Conservation (phyloP, 208 protist genomes). For the Acanthamoeba royreba region DNA sequence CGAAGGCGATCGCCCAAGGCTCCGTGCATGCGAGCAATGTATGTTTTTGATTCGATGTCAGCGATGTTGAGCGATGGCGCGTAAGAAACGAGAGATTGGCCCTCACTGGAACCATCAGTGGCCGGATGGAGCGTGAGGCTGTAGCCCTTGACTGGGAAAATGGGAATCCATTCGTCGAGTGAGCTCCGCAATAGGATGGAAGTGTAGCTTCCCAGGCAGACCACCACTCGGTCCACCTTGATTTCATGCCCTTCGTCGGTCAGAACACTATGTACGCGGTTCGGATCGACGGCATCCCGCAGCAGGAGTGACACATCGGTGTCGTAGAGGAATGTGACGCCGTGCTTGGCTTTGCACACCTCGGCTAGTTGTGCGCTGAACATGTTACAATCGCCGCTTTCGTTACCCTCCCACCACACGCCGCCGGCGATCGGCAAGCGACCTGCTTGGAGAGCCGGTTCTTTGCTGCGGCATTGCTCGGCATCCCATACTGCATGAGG, state of each 20-base stretch:
- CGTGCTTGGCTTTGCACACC: not conserved
- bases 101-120: no score
- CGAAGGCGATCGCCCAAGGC: not conserved
- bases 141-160: conserved; percentile 4
- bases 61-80: conserved; percentile 18
- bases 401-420: not conserved
- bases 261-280: not conserved
- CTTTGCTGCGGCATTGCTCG: not conserved
- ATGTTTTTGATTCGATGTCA: conserved; percentile 10
- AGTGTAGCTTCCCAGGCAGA: conserved; percentile 37
- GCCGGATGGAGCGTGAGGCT: conserved; percentile 34
- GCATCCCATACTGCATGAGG: not conserved
- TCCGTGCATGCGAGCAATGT: not conserved
- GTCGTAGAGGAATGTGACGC: conserved; percentile 22
- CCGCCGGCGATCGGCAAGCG: not conserved
- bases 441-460: not conserved
- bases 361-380: not conserved
- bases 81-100: no score
- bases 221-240: not conserved
- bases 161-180: not conserved
- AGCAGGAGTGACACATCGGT: not conserved
- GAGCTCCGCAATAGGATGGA: not conserved
- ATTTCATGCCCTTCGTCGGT: not conserved
- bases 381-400: conserved; percentile 33
- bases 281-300: not conserved